Conservation (phyloP, 441 rosid genomes). For the Pelargonium cotyledonis region DNA sequence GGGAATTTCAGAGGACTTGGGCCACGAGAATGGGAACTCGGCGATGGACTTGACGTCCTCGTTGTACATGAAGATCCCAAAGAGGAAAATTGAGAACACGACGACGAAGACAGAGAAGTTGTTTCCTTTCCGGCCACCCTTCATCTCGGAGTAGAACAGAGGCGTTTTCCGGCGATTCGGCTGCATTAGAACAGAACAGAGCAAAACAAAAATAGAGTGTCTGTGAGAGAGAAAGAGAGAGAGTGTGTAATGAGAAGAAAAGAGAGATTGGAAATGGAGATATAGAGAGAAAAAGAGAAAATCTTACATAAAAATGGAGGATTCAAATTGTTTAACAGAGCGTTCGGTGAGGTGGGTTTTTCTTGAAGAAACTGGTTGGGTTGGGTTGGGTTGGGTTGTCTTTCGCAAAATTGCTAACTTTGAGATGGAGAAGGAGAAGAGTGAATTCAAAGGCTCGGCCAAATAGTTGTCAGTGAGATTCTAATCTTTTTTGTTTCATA, state of each 20-base stretch:
- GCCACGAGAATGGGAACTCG: constrained; percentile 68
- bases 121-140: constrained; percentile 47
- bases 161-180: constrained; percentile 51
- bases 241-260: neutral
- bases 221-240: constrained; percentile 8
- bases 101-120: constrained; percentile 66
- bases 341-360: constrained; percentile 72
- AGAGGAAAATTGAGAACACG: constrained; percentile 61
- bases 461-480: neutral
- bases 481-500: too few species aligned
- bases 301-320: constrained; percentile 24
- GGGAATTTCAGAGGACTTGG: constrained; percentile 35
- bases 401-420: constrained; percentile 24
- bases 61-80: constrained; percentile 83
- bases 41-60: constrained; percentile 85
- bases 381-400: too few species aligned
- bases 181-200: constrained; percentile 37
- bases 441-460: neutral
- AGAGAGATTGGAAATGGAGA: constrained; percentile 21
- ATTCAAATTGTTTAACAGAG: constrained; percentile 25
- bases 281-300: constrained; percentile 23
- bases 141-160: too few species aligned
- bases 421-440: neutral
- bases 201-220: constrained; percentile 12
- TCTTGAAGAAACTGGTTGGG: constrained; percentile 50